Percentiles rank a stretch among this genome's conserved stretches.
phyloP scores from a whole-genome alignment of 2,329 filamentous ascomycete genomes.

The Sporothrix protearum region DNA sequence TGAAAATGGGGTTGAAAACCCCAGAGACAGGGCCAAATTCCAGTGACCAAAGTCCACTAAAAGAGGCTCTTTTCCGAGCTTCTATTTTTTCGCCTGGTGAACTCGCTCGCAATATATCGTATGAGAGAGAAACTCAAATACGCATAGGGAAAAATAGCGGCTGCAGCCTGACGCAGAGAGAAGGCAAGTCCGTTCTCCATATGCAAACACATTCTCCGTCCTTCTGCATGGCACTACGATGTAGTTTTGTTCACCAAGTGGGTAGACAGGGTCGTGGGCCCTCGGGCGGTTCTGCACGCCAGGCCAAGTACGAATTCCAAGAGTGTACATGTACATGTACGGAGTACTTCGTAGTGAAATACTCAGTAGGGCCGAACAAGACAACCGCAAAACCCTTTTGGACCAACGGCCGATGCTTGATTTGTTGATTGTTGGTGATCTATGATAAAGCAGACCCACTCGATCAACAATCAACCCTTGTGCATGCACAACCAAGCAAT shows the following conservation, averaged over 20 bases:
- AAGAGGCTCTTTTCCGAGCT: neutral
- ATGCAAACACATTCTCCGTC: neutral
- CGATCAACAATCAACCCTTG: neutral
- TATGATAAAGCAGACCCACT: neutral
- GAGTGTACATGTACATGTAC: neutral
- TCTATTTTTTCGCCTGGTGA: neutral
- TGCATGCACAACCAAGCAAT: neutral
- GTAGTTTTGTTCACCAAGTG: no score
- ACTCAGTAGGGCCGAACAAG: neutral
- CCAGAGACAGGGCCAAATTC: neutral
- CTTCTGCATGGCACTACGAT: neutral
- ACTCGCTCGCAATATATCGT: neutral
- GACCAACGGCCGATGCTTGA: neutral
- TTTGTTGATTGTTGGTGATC: neutral
- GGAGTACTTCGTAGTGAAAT: no score
- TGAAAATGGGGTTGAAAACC: neutral
- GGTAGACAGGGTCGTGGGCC: neutral
- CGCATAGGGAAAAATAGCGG: neutral
- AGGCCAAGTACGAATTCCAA: neutral
- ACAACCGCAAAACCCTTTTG: neutral
- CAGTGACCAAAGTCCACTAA: neutral
- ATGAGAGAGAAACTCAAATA: neutral
- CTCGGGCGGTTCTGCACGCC: neutral
- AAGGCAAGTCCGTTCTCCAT: neutral
- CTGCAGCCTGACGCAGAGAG: neutral